Base-by-base conservation (phyloP, 441 rosid species). In the Flueggea neowawraea region DNA sequence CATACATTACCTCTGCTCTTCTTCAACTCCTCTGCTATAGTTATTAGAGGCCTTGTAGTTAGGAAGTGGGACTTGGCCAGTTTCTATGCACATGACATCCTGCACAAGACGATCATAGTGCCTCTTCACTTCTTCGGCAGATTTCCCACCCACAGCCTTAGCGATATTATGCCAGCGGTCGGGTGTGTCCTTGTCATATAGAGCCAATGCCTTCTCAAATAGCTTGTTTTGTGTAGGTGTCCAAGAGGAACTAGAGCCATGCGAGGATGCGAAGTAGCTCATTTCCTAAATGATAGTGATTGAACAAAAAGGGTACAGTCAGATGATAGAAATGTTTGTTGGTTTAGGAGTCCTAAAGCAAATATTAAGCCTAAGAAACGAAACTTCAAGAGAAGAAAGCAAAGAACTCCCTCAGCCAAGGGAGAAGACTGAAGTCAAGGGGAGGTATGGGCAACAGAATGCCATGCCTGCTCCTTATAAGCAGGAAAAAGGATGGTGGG, bases 141-240 rank as follows among this genome's bases (percentile, higher is more conserved):
- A 86, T 71, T 94, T 94, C 49, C 97, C 88, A 5, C 89, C 89
- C 50, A 94, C 90, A 68, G 86, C 92, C 54, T 74, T 74, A 0
- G 91, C 94, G 74, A 94, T 88, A 75, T 82, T 94, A 79, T 94
- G 90, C 97, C 97, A 91, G 54, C 78, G 80, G 66, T 89, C 94
- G 0, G 90, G 78, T 12, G 73, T 72, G 51, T 91, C 92, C 73
- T 86, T 91, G 0, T 76, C 76, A 63, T 80, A 65, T 58, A 61
- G 73, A 4, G 89, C 97, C 44, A 95, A 74, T 47, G 97, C 94
- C 81, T 82, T 84, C 86, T 95, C 99, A 61, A 95, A 95, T 11
- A 87, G 87, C 76, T 86, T 86, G 75, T 95, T 89, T 75, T 95
- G 92, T 73, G 86, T 92, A 61, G 85, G 78, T 59, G 83, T 88